Evolutionary conservation across 2,329 filamentous ascomycete genomes (phyloP).

Genomic region (Phialocephala sp.): DNA sequence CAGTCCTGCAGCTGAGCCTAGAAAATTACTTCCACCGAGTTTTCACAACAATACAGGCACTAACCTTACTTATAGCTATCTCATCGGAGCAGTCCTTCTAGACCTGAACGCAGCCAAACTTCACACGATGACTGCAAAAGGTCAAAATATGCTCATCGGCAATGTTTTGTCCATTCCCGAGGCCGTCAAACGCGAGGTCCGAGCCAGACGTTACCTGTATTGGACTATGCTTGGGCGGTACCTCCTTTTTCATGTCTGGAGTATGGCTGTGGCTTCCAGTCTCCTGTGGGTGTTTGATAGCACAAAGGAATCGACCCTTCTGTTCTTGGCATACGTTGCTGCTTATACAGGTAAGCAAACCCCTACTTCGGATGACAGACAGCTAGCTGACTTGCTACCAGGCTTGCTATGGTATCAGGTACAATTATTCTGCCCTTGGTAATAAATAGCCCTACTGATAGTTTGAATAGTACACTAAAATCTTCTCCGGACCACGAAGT

Average conservation of each 20-base stretch:
- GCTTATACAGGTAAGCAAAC: slow-evolving; percentile 26
- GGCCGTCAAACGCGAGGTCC: slow-evolving; percentile 19
- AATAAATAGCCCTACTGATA: not conserved
- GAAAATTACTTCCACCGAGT: no score
- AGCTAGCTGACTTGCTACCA: slow-evolving; percentile 7
- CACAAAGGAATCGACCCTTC: slow-evolving; percentile 16
- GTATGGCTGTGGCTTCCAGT: slow-evolving; percentile 22
- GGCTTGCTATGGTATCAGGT: slow-evolving; percentile 25
- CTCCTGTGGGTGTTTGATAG: slow-evolving; percentile 29
- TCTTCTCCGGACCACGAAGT: slow-evolving; percentile 27
- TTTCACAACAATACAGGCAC: not conserved
- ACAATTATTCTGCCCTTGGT: not conserved
- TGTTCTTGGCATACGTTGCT: slow-evolving; percentile 25
- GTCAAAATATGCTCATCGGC: slow-evolving; percentile 24
- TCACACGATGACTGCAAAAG: slow-evolving; percentile 20
- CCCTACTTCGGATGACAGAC: not conserved
- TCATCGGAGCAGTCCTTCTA: slow-evolving; percentile 28
- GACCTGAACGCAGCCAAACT: slow-evolving; percentile 27
- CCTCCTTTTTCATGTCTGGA: slow-evolving; percentile 28
- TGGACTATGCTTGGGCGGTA: slow-evolving; percentile 26
- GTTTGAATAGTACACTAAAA: slow-evolving; percentile 26
- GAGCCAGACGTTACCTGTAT: slow-evolving; percentile 23
- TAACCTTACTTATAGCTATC: slow-evolving; percentile 15
- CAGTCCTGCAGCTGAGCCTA: no score
- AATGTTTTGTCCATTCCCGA: slow-evolving; percentile 21